Conservation (phyloP, 306 rosid genomes). For the Quercus robur region DNA sequence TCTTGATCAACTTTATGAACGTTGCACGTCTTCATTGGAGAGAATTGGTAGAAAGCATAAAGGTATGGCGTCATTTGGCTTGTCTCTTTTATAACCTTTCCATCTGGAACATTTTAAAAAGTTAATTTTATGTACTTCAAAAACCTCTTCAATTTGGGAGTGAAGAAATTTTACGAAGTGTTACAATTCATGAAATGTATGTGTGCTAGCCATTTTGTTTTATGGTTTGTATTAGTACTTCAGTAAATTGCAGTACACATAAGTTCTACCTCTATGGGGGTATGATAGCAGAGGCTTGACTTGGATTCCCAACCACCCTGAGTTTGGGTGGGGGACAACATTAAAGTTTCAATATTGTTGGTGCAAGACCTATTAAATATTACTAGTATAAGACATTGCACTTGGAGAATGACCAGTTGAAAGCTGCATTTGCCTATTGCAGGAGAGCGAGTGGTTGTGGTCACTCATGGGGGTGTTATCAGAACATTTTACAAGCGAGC, state of each 20-base stretch:
- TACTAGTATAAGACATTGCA: background rate
- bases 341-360: background rate
- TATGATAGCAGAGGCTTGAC: background rate
- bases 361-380: background rate
- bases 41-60: constrained; percentile 65
- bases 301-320: constrained; percentile 5
- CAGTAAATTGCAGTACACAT: background rate
- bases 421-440: constrained; percentile 21
- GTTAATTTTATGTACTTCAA: background rate
- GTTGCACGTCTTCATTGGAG: constrained; percentile 65
- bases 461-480: constrained; percentile 77
- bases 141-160: background rate
- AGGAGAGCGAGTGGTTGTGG: constrained; percentile 71
- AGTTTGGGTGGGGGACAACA: background rate
- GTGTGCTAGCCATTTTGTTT: background rate
- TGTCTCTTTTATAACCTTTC: constrained; percentile 1
- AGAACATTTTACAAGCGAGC: constrained; percentile 55
- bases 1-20: constrained; percentile 65
- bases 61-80: constrained; percentile 35
- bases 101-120: background rate
- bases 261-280: background rate
- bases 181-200: background rate
- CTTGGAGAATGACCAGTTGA: background rate
- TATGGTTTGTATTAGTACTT: background rate
- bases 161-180: background rate